A percentile compares a stretch with the other conserved stretches of the same genome.
phyloP scores from a whole-genome alignment of 345 rosid genomes.

The Melaleuca quinquenervia region DNA sequence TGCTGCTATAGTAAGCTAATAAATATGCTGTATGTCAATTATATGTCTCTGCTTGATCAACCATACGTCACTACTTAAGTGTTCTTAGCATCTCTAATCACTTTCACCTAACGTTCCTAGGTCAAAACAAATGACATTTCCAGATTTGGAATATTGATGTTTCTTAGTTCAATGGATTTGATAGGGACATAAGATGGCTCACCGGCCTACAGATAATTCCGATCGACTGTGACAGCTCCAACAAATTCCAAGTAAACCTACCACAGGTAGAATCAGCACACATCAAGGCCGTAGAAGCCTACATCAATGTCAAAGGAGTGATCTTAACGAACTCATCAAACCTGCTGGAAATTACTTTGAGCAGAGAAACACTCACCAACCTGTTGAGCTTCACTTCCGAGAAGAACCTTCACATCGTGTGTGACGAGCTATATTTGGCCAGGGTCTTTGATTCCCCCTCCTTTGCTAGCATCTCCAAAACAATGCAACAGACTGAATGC shows the following conservation, averaged over 20 bases:
- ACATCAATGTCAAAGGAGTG: slow-evolving; percentile 5
- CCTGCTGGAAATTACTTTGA: slow-evolving; percentile 3
- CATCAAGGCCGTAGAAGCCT: slow-evolving; percentile 3
- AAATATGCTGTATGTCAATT: background rate
- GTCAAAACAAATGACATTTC: background rate
- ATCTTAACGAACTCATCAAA: slow-evolving; percentile 11
- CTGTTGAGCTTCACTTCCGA: background rate
- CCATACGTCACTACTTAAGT: background rate
- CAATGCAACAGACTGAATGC: slow-evolving; percentile 5
- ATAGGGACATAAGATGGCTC: slow-evolving; percentile 75
- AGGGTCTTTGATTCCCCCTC: slow-evolving; percentile 6
- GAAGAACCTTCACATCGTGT: slow-evolving; percentile 7
- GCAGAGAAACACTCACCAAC: background rate
- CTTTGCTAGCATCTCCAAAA: slow-evolving; percentile 22
- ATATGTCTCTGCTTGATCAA: background rate
- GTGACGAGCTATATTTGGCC: slow-evolving; percentile 5
- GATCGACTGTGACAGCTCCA: slow-evolving; percentile 51
- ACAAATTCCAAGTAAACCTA: slow-evolving; percentile 41
- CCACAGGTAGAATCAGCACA: slow-evolving; percentile 47
- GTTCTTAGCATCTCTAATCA: background rate
- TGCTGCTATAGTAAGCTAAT: background rate
- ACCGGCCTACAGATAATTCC: slow-evolving; percentile 58
- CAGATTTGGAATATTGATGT: background rate
- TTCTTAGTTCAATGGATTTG: slow-evolving; percentile 3
- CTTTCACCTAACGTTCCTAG: background rate